These are phyloP conservation scores for Cyclocybe cylindracea DNA, from an alignment of 768 basidiomycete genomes.

Conservation along the genomic window DNA sequence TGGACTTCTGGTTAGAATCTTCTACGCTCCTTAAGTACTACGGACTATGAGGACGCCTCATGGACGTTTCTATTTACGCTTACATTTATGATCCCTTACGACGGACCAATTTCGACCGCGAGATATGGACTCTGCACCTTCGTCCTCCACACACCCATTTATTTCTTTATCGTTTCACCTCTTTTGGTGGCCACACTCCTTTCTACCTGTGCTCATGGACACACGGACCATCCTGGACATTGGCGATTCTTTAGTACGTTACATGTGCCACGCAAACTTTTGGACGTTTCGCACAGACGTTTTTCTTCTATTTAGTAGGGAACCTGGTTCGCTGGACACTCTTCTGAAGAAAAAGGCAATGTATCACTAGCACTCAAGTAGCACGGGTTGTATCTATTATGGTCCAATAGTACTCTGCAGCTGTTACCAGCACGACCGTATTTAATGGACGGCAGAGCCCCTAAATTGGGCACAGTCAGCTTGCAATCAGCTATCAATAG, in stretches of 20 bases:
- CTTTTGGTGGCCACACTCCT: not conserved
- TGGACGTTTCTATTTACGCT: constrained; percentile 20
- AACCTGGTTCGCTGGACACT: constrained; percentile 7
- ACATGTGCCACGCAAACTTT: constrained; percentile 5
- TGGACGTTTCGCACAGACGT: constrained; percentile 12
- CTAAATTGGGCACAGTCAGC: no score
- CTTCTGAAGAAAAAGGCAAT: constrained; percentile 4
- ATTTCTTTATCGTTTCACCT: not conserved
- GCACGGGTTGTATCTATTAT: constrained; percentile 5
- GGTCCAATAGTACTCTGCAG: not conserved
- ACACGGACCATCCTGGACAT: constrained; percentile 20
- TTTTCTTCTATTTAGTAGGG: constrained; percentile 4
- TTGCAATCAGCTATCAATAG: no score
- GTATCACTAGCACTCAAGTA: constrained; percentile 12
- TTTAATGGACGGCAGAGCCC: no score
- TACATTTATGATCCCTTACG: constrained; percentile 11
- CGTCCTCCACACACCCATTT: constrained; percentile 2
- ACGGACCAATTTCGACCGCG: constrained; percentile 15
- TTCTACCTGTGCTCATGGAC: constrained; percentile 6
- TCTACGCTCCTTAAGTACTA: constrained; percentile 8
- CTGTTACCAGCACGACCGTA: no score
- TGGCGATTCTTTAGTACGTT: constrained; percentile 6
- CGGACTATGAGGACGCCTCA: constrained; percentile 16
- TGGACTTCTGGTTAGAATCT: constrained; percentile 9
- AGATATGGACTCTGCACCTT: constrained; percentile 27